Conservation (phyloP, 2,329 filamentous ascomycete species). For the Cyphellophora attinorum region DNA sequence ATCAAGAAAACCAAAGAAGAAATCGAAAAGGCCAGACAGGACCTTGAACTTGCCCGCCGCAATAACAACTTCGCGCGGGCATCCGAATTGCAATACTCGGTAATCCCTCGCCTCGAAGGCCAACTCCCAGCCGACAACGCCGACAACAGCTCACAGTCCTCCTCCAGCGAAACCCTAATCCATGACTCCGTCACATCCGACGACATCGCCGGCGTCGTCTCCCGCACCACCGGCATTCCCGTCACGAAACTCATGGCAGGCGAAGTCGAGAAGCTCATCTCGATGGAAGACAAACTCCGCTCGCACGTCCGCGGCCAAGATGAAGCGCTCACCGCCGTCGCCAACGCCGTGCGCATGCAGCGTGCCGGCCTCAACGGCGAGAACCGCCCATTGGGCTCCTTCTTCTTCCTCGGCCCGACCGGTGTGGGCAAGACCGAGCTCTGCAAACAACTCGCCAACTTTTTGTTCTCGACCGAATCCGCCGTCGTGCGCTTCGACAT, state of each 20-base stretch:
- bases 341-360: conserved; percentile 88
- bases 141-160: conserved; percentile 23
- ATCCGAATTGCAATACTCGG: conserved; percentile 81
- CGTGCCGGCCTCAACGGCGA: conserved; percentile 84
- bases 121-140: conserved; percentile 67
- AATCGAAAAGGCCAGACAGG: conserved; percentile 74
- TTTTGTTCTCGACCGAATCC: conserved; percentile 84
- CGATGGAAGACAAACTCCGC: conserved; percentile 86
- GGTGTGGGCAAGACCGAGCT: conserved; percentile 96
- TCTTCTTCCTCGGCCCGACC: conserved; percentile 96
- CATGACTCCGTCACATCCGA: conserved; percentile 94
- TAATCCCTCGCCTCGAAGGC: conserved; percentile 70
- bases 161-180: conserved; percentile 53
- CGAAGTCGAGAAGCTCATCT: conserved; percentile 86
- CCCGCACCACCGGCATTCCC: conserved; percentile 83
- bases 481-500: conserved; percentile 94
- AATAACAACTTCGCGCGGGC: conserved; percentile 82
- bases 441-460: conserved; percentile 88
- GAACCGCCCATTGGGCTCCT: conserved; percentile 82
- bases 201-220: conserved; percentile 88
- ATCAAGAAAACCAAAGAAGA: conserved; percentile 82
- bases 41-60: conserved; percentile 79
- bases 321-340: conserved; percentile 81
- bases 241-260: conserved; percentile 86
- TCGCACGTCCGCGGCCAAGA: conserved; percentile 85